These are phyloP conservation scores for Artemisia tridentata DNA, from an alignment of 129 eudicot genomes.

Conservation along the genomic window DNA sequence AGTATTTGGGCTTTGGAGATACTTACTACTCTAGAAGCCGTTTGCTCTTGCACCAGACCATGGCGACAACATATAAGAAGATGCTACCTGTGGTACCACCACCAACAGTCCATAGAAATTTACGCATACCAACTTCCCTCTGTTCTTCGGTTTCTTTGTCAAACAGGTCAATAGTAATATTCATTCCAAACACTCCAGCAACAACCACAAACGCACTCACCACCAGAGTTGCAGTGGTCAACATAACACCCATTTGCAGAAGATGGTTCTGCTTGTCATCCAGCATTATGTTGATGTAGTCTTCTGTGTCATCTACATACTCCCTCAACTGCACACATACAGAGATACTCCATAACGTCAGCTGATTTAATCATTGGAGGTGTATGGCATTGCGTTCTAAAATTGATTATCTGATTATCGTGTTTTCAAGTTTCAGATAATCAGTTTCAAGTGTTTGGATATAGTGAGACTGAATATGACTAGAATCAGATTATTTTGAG, in stretches of 20 bases:
- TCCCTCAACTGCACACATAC: conserved; percentile 43
- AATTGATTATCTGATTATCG: too few relatives aligned
- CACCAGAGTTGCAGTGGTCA: conserved; percentile 54
- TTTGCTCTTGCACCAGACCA: conserved; percentile 37
- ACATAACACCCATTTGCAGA: conserved; percentile 70
- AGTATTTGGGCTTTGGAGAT: not conserved
- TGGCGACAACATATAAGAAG: conserved; percentile 35
- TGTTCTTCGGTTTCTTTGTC: not conserved
- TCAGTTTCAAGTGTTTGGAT: too few relatives aligned
- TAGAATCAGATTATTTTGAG: too few relatives aligned
- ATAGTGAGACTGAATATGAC: too few relatives aligned
- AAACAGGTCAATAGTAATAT: conserved; percentile 41
- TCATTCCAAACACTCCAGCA: conserved; percentile 62
- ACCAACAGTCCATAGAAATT: conserved; percentile 37
- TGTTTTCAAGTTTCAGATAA: too few relatives aligned
- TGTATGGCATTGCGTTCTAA: too few relatives aligned
- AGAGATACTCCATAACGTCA: not conserved
- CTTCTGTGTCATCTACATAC: conserved; percentile 72
- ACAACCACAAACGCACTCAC: conserved; percentile 56
- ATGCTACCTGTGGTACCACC: conserved; percentile 35
- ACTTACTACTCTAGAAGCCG: conserved; percentile 38
- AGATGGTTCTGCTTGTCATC: conserved; percentile 75
- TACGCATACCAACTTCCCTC: conserved; percentile 26
- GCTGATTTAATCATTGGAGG: too few relatives aligned
- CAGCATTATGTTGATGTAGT: conserved; percentile 66